Percentiles rank a stretch among this genome's conserved stretches.
Conservation (phyloP, 208 protist species). For the Trypanosoma boissoni region DNA sequence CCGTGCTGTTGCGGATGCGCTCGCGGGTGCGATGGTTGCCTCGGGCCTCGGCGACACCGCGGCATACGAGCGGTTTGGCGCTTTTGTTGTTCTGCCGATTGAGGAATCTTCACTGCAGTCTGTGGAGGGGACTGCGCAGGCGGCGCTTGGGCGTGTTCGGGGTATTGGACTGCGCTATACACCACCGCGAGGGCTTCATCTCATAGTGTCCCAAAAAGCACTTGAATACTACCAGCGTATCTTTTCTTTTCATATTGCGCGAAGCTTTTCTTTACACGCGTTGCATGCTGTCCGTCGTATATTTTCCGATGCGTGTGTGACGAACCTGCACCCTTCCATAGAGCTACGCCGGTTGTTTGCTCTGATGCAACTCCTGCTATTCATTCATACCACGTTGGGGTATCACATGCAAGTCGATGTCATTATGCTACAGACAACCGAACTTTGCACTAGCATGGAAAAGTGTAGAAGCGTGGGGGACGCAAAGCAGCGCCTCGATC, state of each 20-base stretch:
- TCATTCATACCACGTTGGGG: slow-evolving; percentile 52
- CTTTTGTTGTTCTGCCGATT: slow-evolving; percentile 21
- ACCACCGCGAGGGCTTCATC: slow-evolving; percentile 41
- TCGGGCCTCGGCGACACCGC: slow-evolving; percentile 30
- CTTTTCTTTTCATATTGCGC: slow-evolving; percentile 58
- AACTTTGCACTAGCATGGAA: slow-evolving; percentile 32
- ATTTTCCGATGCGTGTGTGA: slow-evolving; percentile 58
- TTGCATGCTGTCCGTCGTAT: slow-evolving; percentile 48
- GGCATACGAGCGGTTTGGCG: slow-evolving; percentile 25
- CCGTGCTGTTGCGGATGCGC: slow-evolving; percentile 30
- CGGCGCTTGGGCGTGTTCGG: slow-evolving; percentile 41
- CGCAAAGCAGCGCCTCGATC: slow-evolving; percentile 66
- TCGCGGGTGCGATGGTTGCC: slow-evolving; percentile 30
- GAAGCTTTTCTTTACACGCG: slow-evolving; percentile 62
- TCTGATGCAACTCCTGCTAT: slow-evolving; percentile 64
- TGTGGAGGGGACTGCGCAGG: slow-evolving; percentile 51
- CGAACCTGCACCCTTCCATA: slow-evolving; percentile 48
- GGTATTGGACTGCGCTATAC: slow-evolving; percentile 47
- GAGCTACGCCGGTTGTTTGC: slow-evolving; percentile 63
- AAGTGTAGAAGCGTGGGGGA: slow-evolving; percentile 68
- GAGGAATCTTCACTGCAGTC: slow-evolving; percentile 24
- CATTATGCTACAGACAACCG: slow-evolving; percentile 37
- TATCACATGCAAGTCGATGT: slow-evolving; percentile 85
- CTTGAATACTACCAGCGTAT: slow-evolving; percentile 75
- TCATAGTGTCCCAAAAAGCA: slow-evolving; percentile 67